A percentile compares a stretch with the other conserved stretches of the same genome.
These are phyloP conservation scores for Davidsoniella virescens DNA, from an alignment of 2,329 filamentous ascomycete genomes.

Conservation along the genomic window DNA sequence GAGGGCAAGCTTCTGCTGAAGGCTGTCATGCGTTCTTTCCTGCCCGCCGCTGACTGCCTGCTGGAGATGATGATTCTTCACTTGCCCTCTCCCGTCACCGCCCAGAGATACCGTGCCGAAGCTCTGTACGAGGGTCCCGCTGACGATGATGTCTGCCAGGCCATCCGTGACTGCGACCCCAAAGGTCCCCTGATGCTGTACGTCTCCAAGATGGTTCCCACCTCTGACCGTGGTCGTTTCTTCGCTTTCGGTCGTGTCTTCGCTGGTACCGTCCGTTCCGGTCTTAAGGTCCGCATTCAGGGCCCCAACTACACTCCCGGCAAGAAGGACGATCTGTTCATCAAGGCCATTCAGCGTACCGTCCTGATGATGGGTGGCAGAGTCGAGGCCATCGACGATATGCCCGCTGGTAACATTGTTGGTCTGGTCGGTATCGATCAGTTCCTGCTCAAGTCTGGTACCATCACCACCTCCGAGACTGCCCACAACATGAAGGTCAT, in stretches of 20 bases:
- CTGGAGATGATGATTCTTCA: constrained; percentile 99
- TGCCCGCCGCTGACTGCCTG: constrained; percentile 93
- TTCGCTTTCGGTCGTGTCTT: constrained; percentile 99
- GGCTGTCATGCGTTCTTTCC: constrained; percentile 96
- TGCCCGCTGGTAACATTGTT: constrained; percentile 98
- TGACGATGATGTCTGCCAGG: constrained; percentile 84
- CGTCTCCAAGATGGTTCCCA: constrained; percentile 99
- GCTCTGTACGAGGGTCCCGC: constrained; percentile 95
- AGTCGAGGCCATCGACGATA: constrained; percentile 97
- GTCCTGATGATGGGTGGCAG: constrained; percentile 99
- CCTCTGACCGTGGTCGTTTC: constrained; percentile 99
- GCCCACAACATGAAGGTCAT: constrained; percentile 99
- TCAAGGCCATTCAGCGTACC: constrained; percentile 99
- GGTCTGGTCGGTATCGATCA: constrained; percentile 98
- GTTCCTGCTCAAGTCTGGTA: constrained; percentile 99
- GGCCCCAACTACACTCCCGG: constrained; percentile 96
- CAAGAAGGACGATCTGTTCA: constrained; percentile 97
- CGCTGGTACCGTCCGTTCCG: constrained; percentile 91
- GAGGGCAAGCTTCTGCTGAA: constrained; percentile 98
- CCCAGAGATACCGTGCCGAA: constrained; percentile 95
- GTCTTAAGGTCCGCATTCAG: constrained; percentile 99
- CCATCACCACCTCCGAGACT: constrained; percentile 88
- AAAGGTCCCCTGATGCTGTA: constrained; percentile 99
- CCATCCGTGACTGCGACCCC: constrained; percentile 96
- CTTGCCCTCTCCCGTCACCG: constrained; percentile 86